Evolutionary conservation across 495 filamentous ascomycete genomes (phyloP).

Genomic region (Tuber aestivum): DNA sequence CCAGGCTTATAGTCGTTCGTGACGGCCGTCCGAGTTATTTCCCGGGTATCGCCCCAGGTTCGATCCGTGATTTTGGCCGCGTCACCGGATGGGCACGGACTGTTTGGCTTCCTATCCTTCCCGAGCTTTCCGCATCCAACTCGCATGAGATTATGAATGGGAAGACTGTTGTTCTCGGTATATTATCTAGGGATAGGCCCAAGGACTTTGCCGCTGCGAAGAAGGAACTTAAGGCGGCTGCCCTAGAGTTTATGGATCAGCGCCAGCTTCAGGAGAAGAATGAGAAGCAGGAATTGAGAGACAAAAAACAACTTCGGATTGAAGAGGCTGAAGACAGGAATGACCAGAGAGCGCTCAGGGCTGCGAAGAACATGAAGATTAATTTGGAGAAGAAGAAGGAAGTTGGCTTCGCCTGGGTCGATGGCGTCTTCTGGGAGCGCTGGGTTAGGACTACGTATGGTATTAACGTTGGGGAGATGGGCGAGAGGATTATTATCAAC

Average conservation of each 20-base stretch:
- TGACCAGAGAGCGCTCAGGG: constrained; percentile 76
- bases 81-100: constrained; percentile 89
- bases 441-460: constrained; percentile 94
- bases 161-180: constrained; percentile 84
- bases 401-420: constrained; percentile 96
- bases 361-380: constrained; percentile 87
- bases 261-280: constrained; percentile 80
- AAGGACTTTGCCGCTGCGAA: constrained; percentile 72
- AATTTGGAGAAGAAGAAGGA: constrained; percentile 85
- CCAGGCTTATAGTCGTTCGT: constrained; percentile 77
- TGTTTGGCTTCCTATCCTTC: constrained; percentile 96
- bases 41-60: constrained; percentile 69
- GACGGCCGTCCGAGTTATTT: constrained; percentile 87
- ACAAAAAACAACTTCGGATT: constrained; percentile 88
- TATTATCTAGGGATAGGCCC: constrained; percentile 70
- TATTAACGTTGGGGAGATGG: constrained; percentile 68
- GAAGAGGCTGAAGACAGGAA: constrained; percentile 93
- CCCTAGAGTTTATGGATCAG: constrained; percentile 96
- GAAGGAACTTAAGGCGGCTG: constrained; percentile 90
- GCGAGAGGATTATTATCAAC: constrained; percentile 91
- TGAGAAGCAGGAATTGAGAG: constrained; percentile 83
- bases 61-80: constrained; percentile 79
- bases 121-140: constrained; percentile 85
- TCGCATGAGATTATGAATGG: constrained; percentile 90
- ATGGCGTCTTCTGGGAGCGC: constrained; percentile 93